These are phyloP conservation scores for Cordyceps cateniannulata DNA, from an alignment of 2,329 filamentous ascomycete genomes.

Conservation along the genomic window DNA sequence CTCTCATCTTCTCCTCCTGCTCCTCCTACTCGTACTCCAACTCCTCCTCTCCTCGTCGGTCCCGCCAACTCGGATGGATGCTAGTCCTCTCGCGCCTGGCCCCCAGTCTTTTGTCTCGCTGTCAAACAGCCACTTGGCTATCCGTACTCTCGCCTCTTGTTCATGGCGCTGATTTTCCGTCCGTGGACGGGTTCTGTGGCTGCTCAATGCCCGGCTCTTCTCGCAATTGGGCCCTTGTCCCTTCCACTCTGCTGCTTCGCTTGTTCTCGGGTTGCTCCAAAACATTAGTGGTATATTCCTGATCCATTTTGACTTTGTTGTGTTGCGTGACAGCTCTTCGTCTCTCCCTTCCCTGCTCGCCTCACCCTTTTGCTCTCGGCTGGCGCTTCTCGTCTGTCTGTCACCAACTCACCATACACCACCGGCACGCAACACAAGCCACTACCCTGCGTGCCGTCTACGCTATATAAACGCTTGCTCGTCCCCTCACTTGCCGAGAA, in stretches of 20 bases:
- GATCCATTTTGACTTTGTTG: slow-evolving; percentile 25
- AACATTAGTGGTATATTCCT: slow-evolving; percentile 26
- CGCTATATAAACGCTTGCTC: background rate
- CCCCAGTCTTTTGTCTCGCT: slow-evolving; percentile 18
- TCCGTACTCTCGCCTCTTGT: background rate
- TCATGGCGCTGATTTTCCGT: background rate
- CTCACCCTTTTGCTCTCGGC: background rate
- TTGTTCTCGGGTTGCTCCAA: slow-evolving; percentile 27
- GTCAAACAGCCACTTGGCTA: background rate
- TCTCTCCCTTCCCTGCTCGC: slow-evolving; percentile 18
- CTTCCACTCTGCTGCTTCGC: slow-evolving; percentile 9
- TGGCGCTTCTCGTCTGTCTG: background rate
- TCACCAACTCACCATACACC: background rate
- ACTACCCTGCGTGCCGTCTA: background rate
- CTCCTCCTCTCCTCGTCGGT: slow-evolving; percentile 16
- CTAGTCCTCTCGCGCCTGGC: slow-evolving; percentile 16
- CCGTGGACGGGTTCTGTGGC: background rate
- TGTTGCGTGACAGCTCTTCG: slow-evolving; percentile 28
- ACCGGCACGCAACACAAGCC: background rate
- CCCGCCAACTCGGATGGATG: slow-evolving; percentile 30
- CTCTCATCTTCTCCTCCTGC: too few relatives aligned
- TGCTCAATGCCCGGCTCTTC: slow-evolving; percentile 1
- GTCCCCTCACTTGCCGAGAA: background rate
- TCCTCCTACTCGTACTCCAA: background rate
- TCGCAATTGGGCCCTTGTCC: background rate